Percentiles rank a stretch among this genome's conserved stretches.
phyloP scores from a whole-genome alignment of 495 filamentous ascomycete genomes.

The Melanomma pulvis-pyrius region DNA sequence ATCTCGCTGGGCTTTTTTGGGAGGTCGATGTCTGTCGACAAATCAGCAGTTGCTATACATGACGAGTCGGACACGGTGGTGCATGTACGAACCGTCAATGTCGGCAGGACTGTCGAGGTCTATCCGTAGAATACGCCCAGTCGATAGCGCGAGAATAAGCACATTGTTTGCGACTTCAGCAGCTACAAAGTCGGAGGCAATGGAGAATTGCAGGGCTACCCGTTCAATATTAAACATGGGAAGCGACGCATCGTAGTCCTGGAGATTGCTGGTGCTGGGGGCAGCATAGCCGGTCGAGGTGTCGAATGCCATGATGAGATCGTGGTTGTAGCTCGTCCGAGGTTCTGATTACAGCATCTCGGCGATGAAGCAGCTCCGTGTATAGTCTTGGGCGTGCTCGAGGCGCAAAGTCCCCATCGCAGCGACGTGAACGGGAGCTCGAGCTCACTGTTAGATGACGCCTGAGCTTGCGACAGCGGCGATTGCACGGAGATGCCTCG shows the following conservation, averaged over 20 bases:
- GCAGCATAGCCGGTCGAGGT: conserved; percentile 58
- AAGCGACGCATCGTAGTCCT: conserved; percentile 65
- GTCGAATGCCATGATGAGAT: conserved; percentile 57
- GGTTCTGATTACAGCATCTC: background rate
- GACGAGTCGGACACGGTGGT: background rate
- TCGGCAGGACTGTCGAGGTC: conserved; percentile 91
- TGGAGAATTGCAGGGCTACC: conserved; percentile 87
- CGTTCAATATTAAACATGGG: conserved; percentile 92
- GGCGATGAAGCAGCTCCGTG: background rate
- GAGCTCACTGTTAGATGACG: background rate
- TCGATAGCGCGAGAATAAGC: conserved; percentile 84
- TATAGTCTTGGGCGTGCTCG: background rate
- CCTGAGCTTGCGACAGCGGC: conserved; percentile 1
- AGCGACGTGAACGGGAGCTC: background rate
- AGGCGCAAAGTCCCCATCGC: background rate
- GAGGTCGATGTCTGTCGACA: conserved; percentile 81
- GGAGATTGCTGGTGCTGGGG: conserved; percentile 47
- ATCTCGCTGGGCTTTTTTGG: conserved; percentile 90
- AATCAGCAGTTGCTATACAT: background rate
- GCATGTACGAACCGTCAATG: conserved; percentile 73
- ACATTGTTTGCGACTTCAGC: conserved; percentile 98
- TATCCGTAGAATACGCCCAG: conserved; percentile 86
- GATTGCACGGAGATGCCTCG: conserved; percentile 1
- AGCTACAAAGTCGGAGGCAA: conserved; percentile 92
- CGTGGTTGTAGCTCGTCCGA: background rate